Evolutionary conservation across 106 monocot species (phyloP), one percentile per base, ranked within the genome.

Genomic region (Dioscorea dumetorum): DNA sequence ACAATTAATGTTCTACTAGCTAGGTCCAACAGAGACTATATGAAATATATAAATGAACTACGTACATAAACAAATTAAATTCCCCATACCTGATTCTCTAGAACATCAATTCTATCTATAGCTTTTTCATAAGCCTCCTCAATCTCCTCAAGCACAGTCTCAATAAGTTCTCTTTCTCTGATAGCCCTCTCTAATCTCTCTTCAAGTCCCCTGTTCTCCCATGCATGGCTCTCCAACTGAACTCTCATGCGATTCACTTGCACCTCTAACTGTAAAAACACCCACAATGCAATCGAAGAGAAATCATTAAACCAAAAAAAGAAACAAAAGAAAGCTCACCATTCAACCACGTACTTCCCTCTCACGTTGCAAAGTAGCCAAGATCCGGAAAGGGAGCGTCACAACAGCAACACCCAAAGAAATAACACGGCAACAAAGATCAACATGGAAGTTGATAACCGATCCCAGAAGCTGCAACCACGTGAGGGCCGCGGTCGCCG

Each of bases 91-190:
- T 88, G 75, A 67, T 59, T 77, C 65, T 92, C 85, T 23, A 92
- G 71, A 49, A 76, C 53, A 57, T 83, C 75, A 57, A 88, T 83
- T 70, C 67, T 85, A 22, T 68, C 34, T 49, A 93, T 71, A 71
- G 83, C 78, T 41, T 79, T 83, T 24, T 93, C 88, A 52, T 77
- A 68, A 58, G 88, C 92, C 51, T 85, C 85, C 60, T 93, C 92
- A 65, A 83, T 73, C 73, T 93, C 92, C 53, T 78, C 57, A 67
- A 85, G 67, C 18, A 83, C 31, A 17, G 56, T 76, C 64, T 81
- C 83, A 34, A 81, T 69, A 11, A 74, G 33, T 22, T 70, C 78
- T 23, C 73, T 62, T 20, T 88, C 85, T 57, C 80, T 80, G 10
- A 76, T 33, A 23, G 72, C 88, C 32, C 58, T 65, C 35, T 73